These are phyloP conservation scores for Phalaenopsis hybrid DNA, from an alignment of 116 monocot species.

Conservation along the genomic window DNA sequence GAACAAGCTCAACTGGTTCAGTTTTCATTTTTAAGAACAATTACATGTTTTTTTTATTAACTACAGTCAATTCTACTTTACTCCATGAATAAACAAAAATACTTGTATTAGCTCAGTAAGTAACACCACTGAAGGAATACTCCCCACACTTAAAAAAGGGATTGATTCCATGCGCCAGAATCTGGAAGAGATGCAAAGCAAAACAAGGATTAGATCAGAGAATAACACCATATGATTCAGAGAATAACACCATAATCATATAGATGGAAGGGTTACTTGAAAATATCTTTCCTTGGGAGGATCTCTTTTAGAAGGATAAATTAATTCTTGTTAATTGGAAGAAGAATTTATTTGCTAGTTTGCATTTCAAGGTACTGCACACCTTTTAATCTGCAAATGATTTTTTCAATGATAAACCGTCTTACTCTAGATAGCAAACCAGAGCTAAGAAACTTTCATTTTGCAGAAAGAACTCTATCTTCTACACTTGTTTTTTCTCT, in stretches of 20 bases:
- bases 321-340: neutral
- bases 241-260: neutral
- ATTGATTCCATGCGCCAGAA: conserved; percentile 3
- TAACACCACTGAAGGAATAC: neutral
- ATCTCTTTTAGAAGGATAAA: neutral
- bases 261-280: neutral
- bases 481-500: neutral
- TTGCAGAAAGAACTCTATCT: neutral
- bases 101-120: neutral
- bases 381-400: neutral
- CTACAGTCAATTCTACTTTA: neutral
- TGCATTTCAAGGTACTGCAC: neutral
- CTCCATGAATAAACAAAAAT: neutral
- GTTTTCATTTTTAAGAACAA: neutral
- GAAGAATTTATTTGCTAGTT: neutral
- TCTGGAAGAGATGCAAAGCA: neutral
- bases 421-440: neutral
- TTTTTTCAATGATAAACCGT: neutral
- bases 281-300: neutral
- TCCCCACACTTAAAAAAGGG: neutral
- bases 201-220: neutral
- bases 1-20: conserved; percentile 6
- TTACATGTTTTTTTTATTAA: neutral
- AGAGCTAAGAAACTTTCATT: neutral
- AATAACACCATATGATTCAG: too few species aligned